Evolutionary conservation across 345 rosid genomes (phyloP).

Genomic region (Lepidium aucheri): DNA sequence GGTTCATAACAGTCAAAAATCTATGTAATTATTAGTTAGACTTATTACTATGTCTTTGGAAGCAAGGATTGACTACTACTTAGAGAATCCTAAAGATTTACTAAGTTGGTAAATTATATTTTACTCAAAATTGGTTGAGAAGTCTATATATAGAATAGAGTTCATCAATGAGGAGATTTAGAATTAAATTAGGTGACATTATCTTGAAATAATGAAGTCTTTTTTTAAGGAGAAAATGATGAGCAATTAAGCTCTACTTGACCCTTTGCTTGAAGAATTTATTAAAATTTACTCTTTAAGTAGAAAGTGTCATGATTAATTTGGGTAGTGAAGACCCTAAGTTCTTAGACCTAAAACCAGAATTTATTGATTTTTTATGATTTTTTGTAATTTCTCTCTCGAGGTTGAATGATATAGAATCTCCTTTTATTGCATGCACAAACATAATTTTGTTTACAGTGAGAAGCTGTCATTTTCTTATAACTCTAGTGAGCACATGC

Average conservation of each 20-base stretch:
- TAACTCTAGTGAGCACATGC: constrained; percentile 13
- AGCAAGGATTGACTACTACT: not conserved
- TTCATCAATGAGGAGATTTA: not conserved
- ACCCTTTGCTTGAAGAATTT: not conserved
- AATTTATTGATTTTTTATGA: not conserved
- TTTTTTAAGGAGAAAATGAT: constrained; percentile 8
- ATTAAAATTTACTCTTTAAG: not conserved
- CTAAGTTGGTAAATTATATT: not conserved
- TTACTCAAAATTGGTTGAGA: not conserved
- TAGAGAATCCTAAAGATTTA: constrained; percentile 1
- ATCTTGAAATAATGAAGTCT: not conserved
- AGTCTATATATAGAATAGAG: not conserved
- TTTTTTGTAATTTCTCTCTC: not conserved
- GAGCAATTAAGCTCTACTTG: constrained; percentile 3
- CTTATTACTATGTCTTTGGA: not conserved
- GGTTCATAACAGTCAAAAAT: constrained; percentile 1
- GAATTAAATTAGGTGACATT: not conserved
- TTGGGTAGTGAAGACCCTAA: not conserved
- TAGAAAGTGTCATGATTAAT: not conserved
- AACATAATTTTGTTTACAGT: not conserved
- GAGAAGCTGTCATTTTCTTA: constrained; percentile 23
- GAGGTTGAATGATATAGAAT: not conserved
- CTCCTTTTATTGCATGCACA: constrained; percentile 24
- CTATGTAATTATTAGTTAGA: not conserved
- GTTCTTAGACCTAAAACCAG: not conserved